These are phyloP conservation scores for Glycine soja DNA, from an alignment of 306 rosid species.

Conservation along the genomic window DNA sequence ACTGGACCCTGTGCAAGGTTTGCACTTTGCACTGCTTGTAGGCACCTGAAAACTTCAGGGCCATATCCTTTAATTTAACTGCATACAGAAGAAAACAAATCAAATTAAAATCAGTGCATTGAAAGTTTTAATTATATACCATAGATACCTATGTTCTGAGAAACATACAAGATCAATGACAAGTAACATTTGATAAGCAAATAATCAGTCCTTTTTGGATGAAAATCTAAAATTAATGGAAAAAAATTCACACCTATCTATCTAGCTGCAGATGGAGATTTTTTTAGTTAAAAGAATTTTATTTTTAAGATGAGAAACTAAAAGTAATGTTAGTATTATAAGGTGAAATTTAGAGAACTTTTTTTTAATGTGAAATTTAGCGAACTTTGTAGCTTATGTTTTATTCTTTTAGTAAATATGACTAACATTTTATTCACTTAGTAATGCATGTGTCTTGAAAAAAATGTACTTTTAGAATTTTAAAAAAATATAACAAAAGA, in stretches of 20 bases:
- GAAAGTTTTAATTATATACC: neutral
- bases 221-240: constrained; percentile 46
- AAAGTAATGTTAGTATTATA: too few species aligned
- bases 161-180: constrained; percentile 7
- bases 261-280: neutral
- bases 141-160: neutral
- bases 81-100: constrained; percentile 34
- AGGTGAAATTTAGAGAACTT: too few species aligned
- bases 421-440: too few species aligned
- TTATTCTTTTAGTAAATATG: too few species aligned
- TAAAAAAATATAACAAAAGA: too few species aligned
- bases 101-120: constrained; percentile 22
- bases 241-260: constrained; percentile 63
- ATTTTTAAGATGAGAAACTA: too few species aligned
- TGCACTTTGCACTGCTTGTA: constrained; percentile 74
- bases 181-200: constrained; percentile 17
- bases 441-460: too few species aligned
- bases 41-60: constrained; percentile 81
- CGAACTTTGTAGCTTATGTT: too few species aligned
- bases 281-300: too few species aligned
- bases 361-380: too few species aligned
- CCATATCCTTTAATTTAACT: constrained; percentile 83
- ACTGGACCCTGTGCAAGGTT: constrained; percentile 76
- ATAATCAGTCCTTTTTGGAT: neutral
- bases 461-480: too few species aligned